These are phyloP conservation scores for Zanthoxylum bungeanum DNA, from an alignment of 345 rosid genomes.

Conservation along the genomic window DNA sequence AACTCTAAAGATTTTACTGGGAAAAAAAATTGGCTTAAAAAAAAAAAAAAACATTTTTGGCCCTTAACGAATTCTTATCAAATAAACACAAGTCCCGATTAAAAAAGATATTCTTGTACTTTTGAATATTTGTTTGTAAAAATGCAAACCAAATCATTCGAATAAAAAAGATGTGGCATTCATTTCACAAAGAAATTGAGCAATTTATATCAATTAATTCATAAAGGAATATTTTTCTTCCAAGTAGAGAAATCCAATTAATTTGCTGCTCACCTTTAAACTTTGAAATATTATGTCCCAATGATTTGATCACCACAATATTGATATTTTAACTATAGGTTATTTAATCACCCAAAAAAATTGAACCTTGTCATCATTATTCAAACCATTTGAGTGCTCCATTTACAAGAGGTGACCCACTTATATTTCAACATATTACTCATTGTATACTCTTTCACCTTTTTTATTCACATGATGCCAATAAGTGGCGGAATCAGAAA, in stretches of 20 bases:
- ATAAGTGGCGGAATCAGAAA: too few relatives aligned
- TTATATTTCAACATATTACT: neutral
- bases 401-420: conserved; percentile 7
- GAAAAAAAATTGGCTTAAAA: too few relatives aligned
- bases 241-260: conserved; percentile 28
- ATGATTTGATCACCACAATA: conserved; percentile 34
- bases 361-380: conserved; percentile 14
- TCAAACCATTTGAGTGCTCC: conserved; percentile 17
- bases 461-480: neutral
- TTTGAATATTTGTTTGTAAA: conserved; percentile 31
- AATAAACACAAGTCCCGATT: too few relatives aligned
- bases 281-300: conserved; percentile 31
- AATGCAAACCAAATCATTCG: conserved; percentile 36
- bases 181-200: conserved; percentile 19
- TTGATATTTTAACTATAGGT: conserved; percentile 12
- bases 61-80: too few relatives aligned
- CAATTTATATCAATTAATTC: conserved; percentile 20
- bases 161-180: conserved; percentile 22
- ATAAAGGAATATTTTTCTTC: conserved; percentile 43
- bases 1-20: too few relatives aligned
- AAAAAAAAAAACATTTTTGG: too few relatives aligned
- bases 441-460: neutral
- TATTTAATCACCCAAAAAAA: conserved; percentile 1
- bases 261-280: conserved; percentile 11
- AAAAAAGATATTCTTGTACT: too few relatives aligned